Evolutionary conservation across 139 green algal genomes (phyloP).

Genomic region (Volvox reticuliferus): DNA sequence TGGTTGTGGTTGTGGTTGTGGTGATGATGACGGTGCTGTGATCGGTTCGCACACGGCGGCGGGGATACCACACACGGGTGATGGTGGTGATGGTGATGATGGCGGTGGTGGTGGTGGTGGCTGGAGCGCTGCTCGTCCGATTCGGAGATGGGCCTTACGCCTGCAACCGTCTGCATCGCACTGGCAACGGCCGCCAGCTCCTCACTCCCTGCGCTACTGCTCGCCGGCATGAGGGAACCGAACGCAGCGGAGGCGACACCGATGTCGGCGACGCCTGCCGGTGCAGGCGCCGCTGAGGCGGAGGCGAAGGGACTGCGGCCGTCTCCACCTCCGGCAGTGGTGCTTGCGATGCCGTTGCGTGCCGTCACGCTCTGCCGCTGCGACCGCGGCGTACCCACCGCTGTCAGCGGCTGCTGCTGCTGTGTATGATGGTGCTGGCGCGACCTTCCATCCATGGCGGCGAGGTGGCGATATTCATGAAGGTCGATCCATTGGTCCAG

Average conservation of each 20-base stretch:
- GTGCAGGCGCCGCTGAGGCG: not conserved
- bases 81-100: constrained; percentile 13
- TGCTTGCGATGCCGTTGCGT: not conserved
- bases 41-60: not conserved
- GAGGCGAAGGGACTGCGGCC: no score
- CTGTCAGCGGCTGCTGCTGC: not conserved
- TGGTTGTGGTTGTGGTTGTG: constrained; percentile 5
- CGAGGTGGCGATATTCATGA: constrained; percentile 5
- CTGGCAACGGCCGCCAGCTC: constrained; percentile 6
- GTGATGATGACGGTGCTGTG: not conserved
- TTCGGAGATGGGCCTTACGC: not conserved
- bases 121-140: not conserved
- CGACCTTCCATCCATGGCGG: not conserved
- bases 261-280: no score
- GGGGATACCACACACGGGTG: no score
- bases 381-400: not conserved
- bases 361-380: not conserved
- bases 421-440: not conserved
- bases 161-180: constrained; percentile 8
- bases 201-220: not conserved
- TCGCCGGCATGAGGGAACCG: not conserved
- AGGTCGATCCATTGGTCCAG: constrained; percentile 39
- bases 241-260: no score
- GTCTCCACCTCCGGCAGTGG: not conserved
- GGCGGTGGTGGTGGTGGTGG: not conserved